Conservation (phyloP, 768 basidiomycete species). For the Cystobasidium tubakii region DNA sequence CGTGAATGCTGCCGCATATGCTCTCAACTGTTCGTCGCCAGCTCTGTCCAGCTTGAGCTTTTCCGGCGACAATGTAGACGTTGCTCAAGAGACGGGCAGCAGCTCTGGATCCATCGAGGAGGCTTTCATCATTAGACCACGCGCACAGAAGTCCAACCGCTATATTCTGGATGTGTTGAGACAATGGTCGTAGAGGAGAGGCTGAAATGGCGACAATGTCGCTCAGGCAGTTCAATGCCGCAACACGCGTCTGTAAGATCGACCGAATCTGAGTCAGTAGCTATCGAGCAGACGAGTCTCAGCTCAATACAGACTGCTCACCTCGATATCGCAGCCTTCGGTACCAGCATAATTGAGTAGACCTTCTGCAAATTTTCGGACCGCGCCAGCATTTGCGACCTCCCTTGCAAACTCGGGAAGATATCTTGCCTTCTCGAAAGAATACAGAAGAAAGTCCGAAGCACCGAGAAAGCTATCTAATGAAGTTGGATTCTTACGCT, state of each 20-base stretch:
- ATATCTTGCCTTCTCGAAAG: constrained; percentile 7
- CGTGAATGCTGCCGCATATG: constrained; percentile 10
- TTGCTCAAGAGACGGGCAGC: constrained; percentile 12
- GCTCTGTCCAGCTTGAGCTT: constrained; percentile 29
- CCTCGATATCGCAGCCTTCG: constrained; percentile 13
- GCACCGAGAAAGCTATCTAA: neutral
- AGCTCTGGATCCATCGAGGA: neutral
- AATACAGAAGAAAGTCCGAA: constrained; percentile 20
- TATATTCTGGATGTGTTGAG: constrained; percentile 22
- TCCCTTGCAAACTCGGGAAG: constrained; percentile 23
- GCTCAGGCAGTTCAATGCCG: constrained; percentile 6
- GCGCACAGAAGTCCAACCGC: constrained; percentile 14
- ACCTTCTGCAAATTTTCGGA: constrained; percentile 19
- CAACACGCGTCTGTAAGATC: neutral
- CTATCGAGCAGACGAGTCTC: neutral
- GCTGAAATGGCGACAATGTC: constrained; percentile 18
- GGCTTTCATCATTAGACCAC: neutral
- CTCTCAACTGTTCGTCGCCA: constrained; percentile 36
- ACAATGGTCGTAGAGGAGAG: constrained; percentile 24
- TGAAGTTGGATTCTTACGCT: neutral
- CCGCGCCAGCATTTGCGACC: constrained; percentile 30
- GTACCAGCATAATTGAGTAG: constrained; percentile 16
- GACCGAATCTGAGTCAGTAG: neutral
- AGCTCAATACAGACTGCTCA: neutral
- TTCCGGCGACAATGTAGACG: constrained; percentile 34